Evolutionary conservation across 768 basidiomycete species (phyloP), one percentile per base, ranked within the genome.

Genomic region (Sporobolomyces roseus): DNA sequence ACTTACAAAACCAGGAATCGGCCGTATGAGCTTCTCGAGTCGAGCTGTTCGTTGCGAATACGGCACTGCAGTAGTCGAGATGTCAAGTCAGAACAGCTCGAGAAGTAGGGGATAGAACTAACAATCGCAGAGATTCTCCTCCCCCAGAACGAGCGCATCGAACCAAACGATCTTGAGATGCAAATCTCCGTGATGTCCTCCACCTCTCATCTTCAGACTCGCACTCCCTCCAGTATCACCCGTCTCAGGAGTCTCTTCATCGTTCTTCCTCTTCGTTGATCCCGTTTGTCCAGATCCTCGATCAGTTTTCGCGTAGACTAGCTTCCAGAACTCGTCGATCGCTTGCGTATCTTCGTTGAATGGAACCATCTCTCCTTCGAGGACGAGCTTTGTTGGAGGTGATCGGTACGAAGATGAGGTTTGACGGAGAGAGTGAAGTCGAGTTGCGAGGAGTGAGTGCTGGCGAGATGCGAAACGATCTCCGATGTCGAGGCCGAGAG

Each of bases 291-390:
- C 12, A 21, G 23, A 46, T 23, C 45, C 13, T 46, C 45, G 41
- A 29, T 50, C 35, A 25, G 13, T 23, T 38, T 68, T 65, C 13
- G 65, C 68, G 19, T 21, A 50, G 1, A n/a, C 48, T 23, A 68
- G 54, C 23, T 33, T 55, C 63, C 71, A 81, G 80, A 76, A 79
- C 86, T 91, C 91, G 73, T 91, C 91, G 56, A 94, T 85, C 30
- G 80, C 75, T 14, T 80, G 66, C 25, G 78, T 77, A 2, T 77
- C 78, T 32, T 86, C 87, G 43, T 88, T 83, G 77, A 84, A 94
- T 0, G 89, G 87, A 8, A 94, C 87, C 86, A 94, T 90, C 78
- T 97, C 93, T 3, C 91, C 92, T 75, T 97, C 93, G 0, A 88
- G 73, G 10, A 85, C 80, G 33, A 83, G 72, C 4, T 63, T 52